Conservation (phyloP, 2,329 filamentous ascomycete species). For the Hypoxylon sp. region DNA sequence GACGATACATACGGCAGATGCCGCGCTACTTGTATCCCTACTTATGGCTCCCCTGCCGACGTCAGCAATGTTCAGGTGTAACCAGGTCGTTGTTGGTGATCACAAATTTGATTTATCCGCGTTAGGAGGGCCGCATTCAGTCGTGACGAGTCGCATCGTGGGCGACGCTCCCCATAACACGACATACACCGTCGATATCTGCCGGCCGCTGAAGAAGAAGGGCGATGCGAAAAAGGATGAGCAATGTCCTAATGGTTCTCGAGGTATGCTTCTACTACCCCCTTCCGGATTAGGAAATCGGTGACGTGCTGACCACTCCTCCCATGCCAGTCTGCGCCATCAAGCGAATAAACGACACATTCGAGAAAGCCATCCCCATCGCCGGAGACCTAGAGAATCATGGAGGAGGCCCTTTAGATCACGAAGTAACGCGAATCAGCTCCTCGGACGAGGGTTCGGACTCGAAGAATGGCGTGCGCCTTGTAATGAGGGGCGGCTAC, state of each 20-base stretch:
- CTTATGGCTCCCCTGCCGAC: constrained; percentile 55
- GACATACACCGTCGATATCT: constrained; percentile 86
- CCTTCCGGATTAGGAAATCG: constrained; percentile 5
- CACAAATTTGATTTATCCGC: constrained; percentile 73
- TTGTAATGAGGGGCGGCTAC: constrained; percentile 75
- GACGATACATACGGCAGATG: constrained; percentile 52
- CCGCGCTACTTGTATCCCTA: constrained; percentile 55
- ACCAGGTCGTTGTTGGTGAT: constrained; percentile 69
- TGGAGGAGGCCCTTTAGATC: constrained; percentile 72
- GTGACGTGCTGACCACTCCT: constrained; percentile 3
- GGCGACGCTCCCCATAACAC: constrained; percentile 74
- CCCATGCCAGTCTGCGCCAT: constrained; percentile 77
- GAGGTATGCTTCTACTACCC: constrained; percentile 64
- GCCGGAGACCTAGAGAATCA: constrained; percentile 76
- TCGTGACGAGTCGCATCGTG: constrained; percentile 70
- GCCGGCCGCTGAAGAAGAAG: constrained; percentile 73
- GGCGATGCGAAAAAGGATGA: constrained; percentile 67
- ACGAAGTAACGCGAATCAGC: constrained; percentile 75
- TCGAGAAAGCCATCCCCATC: constrained; percentile 75
- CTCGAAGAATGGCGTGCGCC: constrained; percentile 74
- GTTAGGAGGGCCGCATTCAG: constrained; percentile 76
- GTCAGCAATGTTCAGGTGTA: constrained; percentile 71
- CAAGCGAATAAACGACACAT: constrained; percentile 66
- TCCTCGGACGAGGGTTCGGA: constrained; percentile 74
- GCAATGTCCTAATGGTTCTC: constrained; percentile 76